These are phyloP conservation scores for Fusarium nematophilum DNA, from an alignment of 2,329 filamentous ascomycete species.

Conservation along the genomic window DNA sequence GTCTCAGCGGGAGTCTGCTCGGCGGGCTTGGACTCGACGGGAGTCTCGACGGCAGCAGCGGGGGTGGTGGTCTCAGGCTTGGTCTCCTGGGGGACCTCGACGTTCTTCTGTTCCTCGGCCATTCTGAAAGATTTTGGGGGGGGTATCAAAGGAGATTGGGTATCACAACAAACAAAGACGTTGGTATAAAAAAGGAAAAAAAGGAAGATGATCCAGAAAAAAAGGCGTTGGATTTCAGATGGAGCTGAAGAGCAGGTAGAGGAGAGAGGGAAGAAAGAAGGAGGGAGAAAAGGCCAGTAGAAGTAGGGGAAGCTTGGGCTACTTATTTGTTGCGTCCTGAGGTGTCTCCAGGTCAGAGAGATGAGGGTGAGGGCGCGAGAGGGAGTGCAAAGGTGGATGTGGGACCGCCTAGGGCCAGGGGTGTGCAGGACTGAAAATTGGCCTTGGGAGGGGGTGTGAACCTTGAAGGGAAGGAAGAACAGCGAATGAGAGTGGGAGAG, in stretches of 20 bases:
- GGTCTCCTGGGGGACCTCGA: conserved; percentile 67
- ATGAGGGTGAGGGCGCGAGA: conserved; percentile 18
- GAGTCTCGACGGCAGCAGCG: conserved; percentile 47
- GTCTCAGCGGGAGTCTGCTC: conserved; percentile 51
- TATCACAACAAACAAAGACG: conserved; percentile 64
- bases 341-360: conserved; percentile 15
- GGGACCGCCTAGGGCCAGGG: conserved; percentile 19
- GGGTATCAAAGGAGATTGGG: conserved; percentile 58
- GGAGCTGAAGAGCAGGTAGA: conserved; percentile 48
- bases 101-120: conserved; percentile 79
- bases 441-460: conserved; percentile 16
- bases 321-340: conserved; percentile 53
- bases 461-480: background rate
- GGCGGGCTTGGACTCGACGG: conserved; percentile 51
- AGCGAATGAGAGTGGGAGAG: too few relatives aligned
- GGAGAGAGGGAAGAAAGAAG: conserved; percentile 48
- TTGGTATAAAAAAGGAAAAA: conserved; percentile 54
- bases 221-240: conserved; percentile 47
- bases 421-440: conserved; percentile 1
- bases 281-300: conserved; percentile 39
- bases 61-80: conserved; percentile 55
- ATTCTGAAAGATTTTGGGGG: conserved; percentile 65
- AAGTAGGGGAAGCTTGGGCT: conserved; percentile 52
- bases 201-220: conserved; percentile 52
- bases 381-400: background rate